Evolutionary conservation across 75 land plant species (phyloP).

Genomic region (Isoetes taiwanensis): DNA sequence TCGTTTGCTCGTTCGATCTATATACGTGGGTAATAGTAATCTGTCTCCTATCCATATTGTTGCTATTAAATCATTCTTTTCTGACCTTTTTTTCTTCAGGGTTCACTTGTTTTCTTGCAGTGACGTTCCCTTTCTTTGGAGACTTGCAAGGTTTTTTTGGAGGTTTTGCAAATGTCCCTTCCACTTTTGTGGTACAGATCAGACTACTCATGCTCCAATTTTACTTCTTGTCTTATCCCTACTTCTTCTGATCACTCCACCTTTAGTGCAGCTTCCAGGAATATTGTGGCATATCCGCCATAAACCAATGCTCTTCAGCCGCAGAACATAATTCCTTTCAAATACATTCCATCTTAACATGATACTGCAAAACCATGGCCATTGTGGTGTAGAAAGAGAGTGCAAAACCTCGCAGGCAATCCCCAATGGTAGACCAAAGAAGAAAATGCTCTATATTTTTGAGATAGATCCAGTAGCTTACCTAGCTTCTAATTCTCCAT

Average conservation of each 20-base stretch:
- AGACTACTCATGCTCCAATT: neutral
- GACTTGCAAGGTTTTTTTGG: neutral
- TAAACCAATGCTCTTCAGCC: too few relatives aligned
- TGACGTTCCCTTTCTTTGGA: constrained; percentile 3
- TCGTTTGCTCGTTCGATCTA: neutral
- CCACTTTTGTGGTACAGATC: neutral
- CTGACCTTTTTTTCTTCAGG: neutral
- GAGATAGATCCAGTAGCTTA: too few relatives aligned
- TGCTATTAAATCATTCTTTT: neutral
- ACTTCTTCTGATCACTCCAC: neutral
- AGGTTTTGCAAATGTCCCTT: neutral
- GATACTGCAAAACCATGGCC: too few relatives aligned
- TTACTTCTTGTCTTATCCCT: neutral
- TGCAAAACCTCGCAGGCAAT: too few relatives aligned
- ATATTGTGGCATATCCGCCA: too few relatives aligned
- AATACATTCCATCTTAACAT: too few relatives aligned
- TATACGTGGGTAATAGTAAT: neutral
- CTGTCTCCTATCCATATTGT: neutral
- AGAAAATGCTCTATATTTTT: too few relatives aligned
- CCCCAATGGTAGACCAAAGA: too few relatives aligned
- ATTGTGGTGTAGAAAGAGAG: too few relatives aligned
- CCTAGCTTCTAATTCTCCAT: too few relatives aligned
- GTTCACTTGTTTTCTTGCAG: neutral
- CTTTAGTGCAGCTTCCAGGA: neutral
- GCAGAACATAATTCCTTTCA: too few relatives aligned